Base-by-base conservation (phyloP, 2,329 filamentous ascomycete species). In the Alternaria gansuensis region DNA sequence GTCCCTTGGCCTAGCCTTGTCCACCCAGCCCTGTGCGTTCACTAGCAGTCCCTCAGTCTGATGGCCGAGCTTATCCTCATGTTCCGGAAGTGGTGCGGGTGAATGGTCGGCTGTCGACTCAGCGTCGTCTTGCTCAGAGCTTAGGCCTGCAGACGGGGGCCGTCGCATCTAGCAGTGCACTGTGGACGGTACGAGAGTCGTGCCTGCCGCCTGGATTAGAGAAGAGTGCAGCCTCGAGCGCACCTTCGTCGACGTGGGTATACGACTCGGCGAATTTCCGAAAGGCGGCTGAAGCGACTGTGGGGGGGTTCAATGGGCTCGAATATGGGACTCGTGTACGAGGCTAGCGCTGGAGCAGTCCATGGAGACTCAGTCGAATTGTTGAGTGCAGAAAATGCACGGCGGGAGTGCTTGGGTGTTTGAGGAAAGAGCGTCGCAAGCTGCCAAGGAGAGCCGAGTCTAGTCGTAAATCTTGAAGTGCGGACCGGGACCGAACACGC, bases 391-490 rank as follows among this genome's bases (percentile, higher is more conserved):
- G 46, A 54, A 13, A 49, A 44, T 44, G 57, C 36, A 36, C 57
- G 54, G 44, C 57, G 54, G 40, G 43, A 33, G 48, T 43, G 43
- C 52, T 57, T 51, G 55, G 50, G 52, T 48, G 54, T 39, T 54
- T 48, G 44, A 45, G 62, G 57, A 53, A 56, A 59, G 58, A 44
- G 62, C 63, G 50, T 55, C 59, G 63, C 63, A 69, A 66, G 60
- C 59, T 63, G 65, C 67, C 67, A 68, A 68, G 67, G 46, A 63
- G 59, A 45, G 39, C 54, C 57, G 60, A 62, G 48, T 51, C 61
- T 50, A 60, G 44, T 60, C 43, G 40, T 57, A 49, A 54, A 34
- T 58, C 26, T 34, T 57, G 36, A 54, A 60, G 55, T 60, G 63
- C 62, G 57, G 59, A 62, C 52, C 61, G 65, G 57, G 49, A 44